Evolutionary conservation across 2,329 filamentous ascomycete species (phyloP), one percentile per base, ranked within the genome.

Genomic region (Trichoderma lentiforme): DNA sequence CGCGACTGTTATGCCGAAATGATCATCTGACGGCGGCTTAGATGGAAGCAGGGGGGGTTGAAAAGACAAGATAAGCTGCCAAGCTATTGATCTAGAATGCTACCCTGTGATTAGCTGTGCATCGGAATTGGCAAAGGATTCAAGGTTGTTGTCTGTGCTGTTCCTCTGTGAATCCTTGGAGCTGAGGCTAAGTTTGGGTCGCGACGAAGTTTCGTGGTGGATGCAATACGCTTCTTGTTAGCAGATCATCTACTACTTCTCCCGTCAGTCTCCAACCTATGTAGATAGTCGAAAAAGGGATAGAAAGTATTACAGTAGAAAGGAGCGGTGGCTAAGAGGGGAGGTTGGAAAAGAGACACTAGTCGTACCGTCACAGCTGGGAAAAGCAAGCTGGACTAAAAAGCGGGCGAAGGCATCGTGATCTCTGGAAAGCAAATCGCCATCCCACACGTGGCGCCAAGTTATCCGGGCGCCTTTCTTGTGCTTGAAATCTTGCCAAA

Each of bases 361-460:
- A 18, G 15, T 39, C 39, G 39, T n/a, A 43, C 18, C 39, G 3
- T n/a, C 15, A 4, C 39, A 43, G 39, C 39, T 43, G 39, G 7
- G 39, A 4, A n/a, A 43, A 43, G 18, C 39, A 43, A n/a, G 18
- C 39, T 43, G 3, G 15, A 8, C 15, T 43, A 43, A 43, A 36
- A 61, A 24, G n/a, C 30, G 18, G n/a, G 58, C n/a, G 32, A 36
- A 12, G 32, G 32, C n/a, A n/a, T 24, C 32, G 7, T 24, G n/a
- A 36, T 61, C 58, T 21, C 39, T n/a, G 9, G 5, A 18, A 28
- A 26, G 58, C 58, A 24, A 62, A 62, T 62, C 58, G 34, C 32
- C 58, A 62, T 62, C 58, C n/a, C 58, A 62, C 58, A 62, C 58
- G 36, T 62, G 58, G 58, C 58, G 58, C 58, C 58, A 62, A 62